phyloP scores from a whole-genome alignment of 208 protist genomes.

The Angomonas ambiguus region DNA sequence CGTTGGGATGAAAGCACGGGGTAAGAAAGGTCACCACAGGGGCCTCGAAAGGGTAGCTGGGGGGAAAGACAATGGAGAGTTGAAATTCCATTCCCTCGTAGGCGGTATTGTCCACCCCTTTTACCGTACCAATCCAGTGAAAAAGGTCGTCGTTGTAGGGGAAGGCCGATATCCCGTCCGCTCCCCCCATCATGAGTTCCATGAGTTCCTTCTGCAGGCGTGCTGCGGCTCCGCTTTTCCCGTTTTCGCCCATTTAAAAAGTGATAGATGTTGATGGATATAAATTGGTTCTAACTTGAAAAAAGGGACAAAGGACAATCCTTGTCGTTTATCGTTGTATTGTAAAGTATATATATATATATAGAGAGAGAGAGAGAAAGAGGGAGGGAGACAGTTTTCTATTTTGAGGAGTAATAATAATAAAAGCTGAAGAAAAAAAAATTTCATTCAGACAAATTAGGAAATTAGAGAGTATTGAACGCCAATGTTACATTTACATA shows the following conservation, averaged over 20 bases:
- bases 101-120: slow-evolving; percentile 72
- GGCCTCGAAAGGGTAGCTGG: slow-evolving; percentile 93
- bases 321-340: too few species aligned
- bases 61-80: slow-evolving; percentile 87
- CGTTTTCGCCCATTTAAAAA: slow-evolving; percentile 1
- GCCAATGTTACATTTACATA: neutral
- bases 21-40: slow-evolving; percentile 92
- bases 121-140: slow-evolving; percentile 88
- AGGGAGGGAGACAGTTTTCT: too few species aligned
- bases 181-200: slow-evolving; percentile 88
- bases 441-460: slow-evolving; percentile 3
- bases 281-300: too few species aligned
- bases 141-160: slow-evolving; percentile 94
- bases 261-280: too few species aligned
- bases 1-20: slow-evolving; percentile 96
- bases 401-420: neutral
- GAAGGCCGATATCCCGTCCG: slow-evolving; percentile 92
- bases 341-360: neutral
- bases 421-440: slow-evolving; percentile 12
- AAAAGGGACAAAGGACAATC: too few species aligned
- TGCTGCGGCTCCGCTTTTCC: slow-evolving; percentile 47
- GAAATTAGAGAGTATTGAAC: slow-evolving; percentile 2
- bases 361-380: neutral
- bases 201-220: slow-evolving; percentile 93
- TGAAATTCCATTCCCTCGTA: slow-evolving; percentile 93